Base-by-base conservation (phyloP, 2,329 filamentous ascomycete species). In the Didymella pomorum region DNA sequence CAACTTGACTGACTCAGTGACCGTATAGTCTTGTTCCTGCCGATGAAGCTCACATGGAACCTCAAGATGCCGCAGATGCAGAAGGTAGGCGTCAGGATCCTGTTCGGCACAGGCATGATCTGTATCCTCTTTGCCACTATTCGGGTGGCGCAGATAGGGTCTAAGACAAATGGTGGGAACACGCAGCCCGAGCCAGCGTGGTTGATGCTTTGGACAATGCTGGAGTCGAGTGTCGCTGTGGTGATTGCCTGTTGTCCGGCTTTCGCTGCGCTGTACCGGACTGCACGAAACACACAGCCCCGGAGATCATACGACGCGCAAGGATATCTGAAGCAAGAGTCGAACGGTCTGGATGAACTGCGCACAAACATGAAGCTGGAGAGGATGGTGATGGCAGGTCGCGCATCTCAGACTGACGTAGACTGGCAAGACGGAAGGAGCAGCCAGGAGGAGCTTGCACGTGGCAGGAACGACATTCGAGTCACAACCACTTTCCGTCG, bases 11-110 rank as follows among this genome's bases (percentile, higher is more conserved):
- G 21, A 23, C 21, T 11, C 11, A 5, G 2, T 20, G 39, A 14
- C 6, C 16, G 11, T 6, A 11, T 23, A 76, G 75, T 78, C 42
- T 77, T 78, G 71, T 61, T 72, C 12, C 65, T 79, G 8, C 74
- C 76, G 7, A 58, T 76, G 26, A 71, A 69, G 21, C 67, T 78
- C 0, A 76, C 75, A 16, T 77, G 72, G 71, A 73, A 74, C 16
- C 66, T 78, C 1, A 71, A 73, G 21, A 72, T 78, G 64, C 23
- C 18, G 4, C 68, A 49, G 7, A 56, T 56, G 11, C 69, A 76
- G 42, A 78, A 78, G 44, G 21, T 72, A 14, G 72, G 69, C 3
- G 68, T 79, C 39, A 71, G 71, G 23, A 54, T 63, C 5, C 43
- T 70, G 10, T 71, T 70, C 46, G 65, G 67, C 28, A 61, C 45